Conservation (phyloP, 2,329 filamentous ascomycete genomes). For the Volutella citrinella region DNA sequence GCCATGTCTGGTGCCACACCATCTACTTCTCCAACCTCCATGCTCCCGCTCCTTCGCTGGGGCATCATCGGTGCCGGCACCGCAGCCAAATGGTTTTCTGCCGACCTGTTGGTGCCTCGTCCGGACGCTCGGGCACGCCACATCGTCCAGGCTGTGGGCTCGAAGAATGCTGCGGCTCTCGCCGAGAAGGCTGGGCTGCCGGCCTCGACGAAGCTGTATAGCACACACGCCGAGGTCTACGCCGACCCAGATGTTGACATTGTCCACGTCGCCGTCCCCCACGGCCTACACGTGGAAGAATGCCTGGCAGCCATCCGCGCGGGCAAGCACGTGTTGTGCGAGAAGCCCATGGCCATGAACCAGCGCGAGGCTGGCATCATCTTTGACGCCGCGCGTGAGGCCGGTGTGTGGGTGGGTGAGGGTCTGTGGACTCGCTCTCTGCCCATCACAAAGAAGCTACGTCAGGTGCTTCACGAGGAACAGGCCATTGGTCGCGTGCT, state of each 20-base stretch:
- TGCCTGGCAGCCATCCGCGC: slow-evolving; percentile 29
- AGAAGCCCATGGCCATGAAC: slow-evolving; percentile 33
- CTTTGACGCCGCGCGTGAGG: slow-evolving; percentile 24
- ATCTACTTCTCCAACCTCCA: too few species aligned
- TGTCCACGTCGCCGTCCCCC: slow-evolving; percentile 34
- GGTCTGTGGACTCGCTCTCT: slow-evolving; percentile 35
- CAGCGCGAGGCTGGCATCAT: slow-evolving; percentile 26
- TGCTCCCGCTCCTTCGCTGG: slow-evolving; percentile 8
- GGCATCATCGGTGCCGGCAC: slow-evolving; percentile 9
- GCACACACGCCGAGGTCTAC: slow-evolving; percentile 28
- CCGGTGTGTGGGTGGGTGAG: slow-evolving; percentile 32
- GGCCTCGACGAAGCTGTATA: slow-evolving; percentile 29
- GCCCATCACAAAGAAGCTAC: slow-evolving; percentile 18
- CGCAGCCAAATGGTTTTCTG: slow-evolving; percentile 29
- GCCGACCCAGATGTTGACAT: too few species aligned
- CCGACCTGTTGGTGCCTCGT: slow-evolving; percentile 36
- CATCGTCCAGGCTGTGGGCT: slow-evolving; percentile 2
- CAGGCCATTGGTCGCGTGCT: slow-evolving; percentile 1
- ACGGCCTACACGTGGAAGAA: slow-evolving; percentile 30
- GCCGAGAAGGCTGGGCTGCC: slow-evolving; percentile 22
- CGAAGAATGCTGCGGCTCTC: not conserved
- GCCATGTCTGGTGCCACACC: too few species aligned
- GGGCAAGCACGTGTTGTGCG: slow-evolving; percentile 35
- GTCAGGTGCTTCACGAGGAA: slow-evolving; percentile 1
- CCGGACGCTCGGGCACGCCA: slow-evolving; percentile 20